Conservation (phyloP, 2,329 filamentous ascomycete genomes). For the Fusarium sp. region DNA sequence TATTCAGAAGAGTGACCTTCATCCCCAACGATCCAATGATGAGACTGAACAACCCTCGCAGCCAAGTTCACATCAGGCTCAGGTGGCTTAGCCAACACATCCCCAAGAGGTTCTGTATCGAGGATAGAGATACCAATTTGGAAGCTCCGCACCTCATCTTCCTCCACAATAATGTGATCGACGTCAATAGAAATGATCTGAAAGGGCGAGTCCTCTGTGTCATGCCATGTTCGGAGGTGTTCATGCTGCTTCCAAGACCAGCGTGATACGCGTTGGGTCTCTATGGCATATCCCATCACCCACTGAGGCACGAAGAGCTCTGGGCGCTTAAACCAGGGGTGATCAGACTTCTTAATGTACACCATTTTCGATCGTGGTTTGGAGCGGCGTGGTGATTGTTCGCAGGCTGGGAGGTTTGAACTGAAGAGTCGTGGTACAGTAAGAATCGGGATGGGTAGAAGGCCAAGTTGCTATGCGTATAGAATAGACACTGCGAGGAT, state of each 20-base stretch:
- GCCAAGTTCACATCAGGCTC: background rate
- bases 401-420: background rate
- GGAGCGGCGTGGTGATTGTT: background rate
- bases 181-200: background rate
- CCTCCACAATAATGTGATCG: no score
- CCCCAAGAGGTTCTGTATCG: background rate
- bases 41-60: background rate
- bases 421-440: background rate
- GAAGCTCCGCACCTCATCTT: background rate
- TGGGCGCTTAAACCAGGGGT: background rate
- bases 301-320: background rate
- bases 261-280: accelerated
- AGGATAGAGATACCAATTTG: background rate
- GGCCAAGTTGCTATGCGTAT: background rate
- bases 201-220: background rate
- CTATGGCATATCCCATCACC: background rate
- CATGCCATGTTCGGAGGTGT: background rate
- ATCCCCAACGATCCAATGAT: background rate
- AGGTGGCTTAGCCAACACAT: background rate
- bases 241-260: background rate
- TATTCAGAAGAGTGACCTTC: background rate
- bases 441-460: background rate
- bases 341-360: background rate
- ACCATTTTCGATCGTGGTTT: background rate
- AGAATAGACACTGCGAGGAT: background rate